Evolutionary conservation across 352 stramenopile genomes (phyloP).

Genomic region (Globisporangium abappressorium): DNA sequence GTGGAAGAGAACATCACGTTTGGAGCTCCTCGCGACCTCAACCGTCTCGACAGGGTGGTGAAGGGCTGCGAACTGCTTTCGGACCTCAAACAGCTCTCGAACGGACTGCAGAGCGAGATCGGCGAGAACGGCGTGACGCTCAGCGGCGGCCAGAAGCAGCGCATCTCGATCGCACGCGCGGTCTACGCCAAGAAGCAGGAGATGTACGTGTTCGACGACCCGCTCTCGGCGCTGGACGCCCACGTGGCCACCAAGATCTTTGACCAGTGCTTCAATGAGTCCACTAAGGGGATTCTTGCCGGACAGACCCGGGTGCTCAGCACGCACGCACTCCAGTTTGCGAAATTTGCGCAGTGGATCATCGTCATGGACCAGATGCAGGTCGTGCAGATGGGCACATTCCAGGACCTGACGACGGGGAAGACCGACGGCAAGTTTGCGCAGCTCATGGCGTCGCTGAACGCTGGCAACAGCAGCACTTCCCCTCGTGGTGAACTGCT

Average conservation of each 20-base stretch:
- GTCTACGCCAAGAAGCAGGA: constrained; percentile 50
- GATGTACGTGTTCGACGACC: constrained; percentile 70
- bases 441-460: constrained; percentile 28
- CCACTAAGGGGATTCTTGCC: constrained; percentile 32
- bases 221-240: constrained; percentile 55
- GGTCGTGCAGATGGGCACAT: constrained; percentile 61
- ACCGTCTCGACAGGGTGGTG: constrained; percentile 47
- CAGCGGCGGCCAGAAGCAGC: constrained; percentile 65
- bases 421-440: constrained; percentile 42
- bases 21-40: constrained; percentile 31
- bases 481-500: not conserved
- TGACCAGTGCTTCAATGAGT: constrained; percentile 45
- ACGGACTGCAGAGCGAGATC: constrained; percentile 57
- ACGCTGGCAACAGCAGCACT: not conserved
- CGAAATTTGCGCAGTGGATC: constrained; percentile 56
- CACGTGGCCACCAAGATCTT: constrained; percentile 51
- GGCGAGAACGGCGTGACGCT: constrained; percentile 62
- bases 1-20: constrained; percentile 94
- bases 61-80: constrained; percentile 50
- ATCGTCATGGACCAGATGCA: constrained; percentile 73
- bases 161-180: constrained; percentile 63
- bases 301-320: constrained; percentile 52
- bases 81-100: constrained; percentile 45
- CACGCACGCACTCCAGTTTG: constrained; percentile 54
- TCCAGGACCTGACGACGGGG: constrained; percentile 38